These are phyloP conservation scores for Backusella morwellensis DNA, from an alignment of 192 early-diverging fungal species.

Conservation along the genomic window DNA sequence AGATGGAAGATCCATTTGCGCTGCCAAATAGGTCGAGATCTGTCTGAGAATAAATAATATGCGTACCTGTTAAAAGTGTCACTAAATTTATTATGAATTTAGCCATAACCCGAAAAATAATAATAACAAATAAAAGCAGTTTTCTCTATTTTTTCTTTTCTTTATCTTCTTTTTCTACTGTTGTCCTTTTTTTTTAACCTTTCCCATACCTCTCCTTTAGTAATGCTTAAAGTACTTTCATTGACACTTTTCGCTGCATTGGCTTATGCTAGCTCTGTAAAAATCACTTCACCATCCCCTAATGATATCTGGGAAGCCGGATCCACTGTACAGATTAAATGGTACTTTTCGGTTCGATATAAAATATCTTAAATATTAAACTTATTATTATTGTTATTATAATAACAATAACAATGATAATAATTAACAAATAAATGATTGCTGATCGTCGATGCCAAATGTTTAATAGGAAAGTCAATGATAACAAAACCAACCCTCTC, in stretches of 20 bases:
- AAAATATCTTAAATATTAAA: conserved; percentile 7
- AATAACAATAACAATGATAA: background rate
- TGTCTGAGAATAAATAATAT: conserved; percentile 2
- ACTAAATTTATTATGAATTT: conserved; percentile 8
- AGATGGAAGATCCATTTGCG: background rate
- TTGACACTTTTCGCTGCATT: conserved; percentile 5
- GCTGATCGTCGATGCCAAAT: background rate
- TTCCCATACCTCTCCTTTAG: background rate
- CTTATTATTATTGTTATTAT: background rate
- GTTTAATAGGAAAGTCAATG: conserved; percentile 5
- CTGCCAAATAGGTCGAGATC: background rate
- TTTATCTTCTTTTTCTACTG: background rate
- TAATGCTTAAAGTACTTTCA: background rate
- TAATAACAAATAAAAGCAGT: background rate
- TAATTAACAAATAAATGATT: background rate
- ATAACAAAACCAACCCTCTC: background rate
- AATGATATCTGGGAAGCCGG: conserved; percentile 6
- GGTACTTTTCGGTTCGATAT: conserved; percentile 5
- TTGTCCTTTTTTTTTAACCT: no score
- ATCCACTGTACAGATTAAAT: conserved; percentile 15
- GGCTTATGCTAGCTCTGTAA: conserved; percentile 1
- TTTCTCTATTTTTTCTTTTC: background rate
- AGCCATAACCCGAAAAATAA: background rate
- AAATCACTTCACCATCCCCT: background rate
- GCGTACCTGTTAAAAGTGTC: conserved; percentile 5